These are phyloP conservation scores for Nicotiana otophora DNA, from an alignment of 257 asterid species.

Conservation along the genomic window DNA sequence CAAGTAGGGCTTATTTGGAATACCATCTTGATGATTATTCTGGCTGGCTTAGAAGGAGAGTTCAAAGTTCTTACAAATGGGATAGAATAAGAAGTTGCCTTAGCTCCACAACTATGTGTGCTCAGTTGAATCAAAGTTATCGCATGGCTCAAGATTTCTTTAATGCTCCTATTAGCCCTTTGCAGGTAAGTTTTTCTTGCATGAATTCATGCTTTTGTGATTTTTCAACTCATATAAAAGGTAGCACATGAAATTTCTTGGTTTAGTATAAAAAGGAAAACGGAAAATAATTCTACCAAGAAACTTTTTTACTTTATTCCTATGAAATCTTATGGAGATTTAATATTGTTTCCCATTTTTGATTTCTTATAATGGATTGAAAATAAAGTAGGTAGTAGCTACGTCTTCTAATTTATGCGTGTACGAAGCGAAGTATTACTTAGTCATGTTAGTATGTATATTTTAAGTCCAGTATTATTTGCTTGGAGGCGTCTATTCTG, in stretches of 20 bases:
- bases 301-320: background rate
- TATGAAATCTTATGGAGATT: background rate
- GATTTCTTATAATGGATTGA: too few relatives aligned
- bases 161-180: slow-evolving; percentile 64
- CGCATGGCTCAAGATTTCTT: slow-evolving; percentile 90
- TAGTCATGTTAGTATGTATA: background rate
- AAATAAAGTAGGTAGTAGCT: background rate
- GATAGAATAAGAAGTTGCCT: slow-evolving; percentile 71
- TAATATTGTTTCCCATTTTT: too few relatives aligned
- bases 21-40: slow-evolving; percentile 59
- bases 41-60: slow-evolving; percentile 65
- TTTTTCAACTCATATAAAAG: background rate
- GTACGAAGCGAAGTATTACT: too few relatives aligned
- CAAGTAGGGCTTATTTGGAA: slow-evolving; percentile 73
- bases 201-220: background rate
- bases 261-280: background rate
- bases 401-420: too few relatives aligned
- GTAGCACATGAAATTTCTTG: background rate
- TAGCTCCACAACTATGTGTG: slow-evolving; percentile 61
- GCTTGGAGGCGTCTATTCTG: background rate
- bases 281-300: background rate
- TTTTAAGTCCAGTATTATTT: background rate
- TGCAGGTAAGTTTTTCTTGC: slow-evolving; percentile 48
- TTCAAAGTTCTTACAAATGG: slow-evolving; percentile 66
- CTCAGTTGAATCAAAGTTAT: slow-evolving; percentile 70